Conservation (phyloP, 2,329 filamentous ascomycete species). For the Sporothrix luriei region DNA sequence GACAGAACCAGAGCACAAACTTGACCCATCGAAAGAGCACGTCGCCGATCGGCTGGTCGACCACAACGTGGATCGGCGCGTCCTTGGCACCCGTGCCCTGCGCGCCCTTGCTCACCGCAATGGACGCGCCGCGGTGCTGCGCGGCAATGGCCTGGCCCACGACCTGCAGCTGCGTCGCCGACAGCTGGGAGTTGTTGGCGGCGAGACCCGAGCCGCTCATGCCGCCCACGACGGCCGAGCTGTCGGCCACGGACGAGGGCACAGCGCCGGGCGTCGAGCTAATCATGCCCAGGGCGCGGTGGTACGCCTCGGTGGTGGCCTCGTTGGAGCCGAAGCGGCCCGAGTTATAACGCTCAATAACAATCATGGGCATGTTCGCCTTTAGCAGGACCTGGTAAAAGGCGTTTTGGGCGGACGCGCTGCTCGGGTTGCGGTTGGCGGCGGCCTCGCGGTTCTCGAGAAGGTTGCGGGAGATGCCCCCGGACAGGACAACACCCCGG, state of each 20-base stretch:
- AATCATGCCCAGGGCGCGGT: conserved; percentile 65
- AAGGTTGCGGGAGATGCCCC: conserved; percentile 61
- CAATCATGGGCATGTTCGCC: conserved; percentile 90
- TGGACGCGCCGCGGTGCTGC: conserved; percentile 66
- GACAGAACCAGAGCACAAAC: conserved; percentile 75
- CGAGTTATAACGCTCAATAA: conserved; percentile 86
- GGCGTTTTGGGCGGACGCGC: conserved; percentile 83
- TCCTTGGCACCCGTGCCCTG: conserved; percentile 71
- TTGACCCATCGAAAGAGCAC: conserved; percentile 89
- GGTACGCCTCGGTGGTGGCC: conserved; percentile 76
- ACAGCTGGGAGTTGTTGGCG: conserved; percentile 43
- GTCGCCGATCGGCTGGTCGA: conserved; percentile 82
- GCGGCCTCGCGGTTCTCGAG: conserved; percentile 86
- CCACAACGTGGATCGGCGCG: conserved; percentile 90
- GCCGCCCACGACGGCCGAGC: conserved; percentile 27
- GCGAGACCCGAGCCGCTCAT: conserved; percentile 37
- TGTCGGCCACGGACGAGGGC: conserved; percentile 15
- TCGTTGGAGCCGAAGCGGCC: conserved; percentile 81
- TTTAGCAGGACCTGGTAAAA: conserved; percentile 91
- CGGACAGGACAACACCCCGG: conserved; percentile 38
- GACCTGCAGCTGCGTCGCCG: conserved; percentile 70
- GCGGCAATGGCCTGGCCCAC: conserved; percentile 81
- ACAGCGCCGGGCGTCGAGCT: conserved; percentile 37
- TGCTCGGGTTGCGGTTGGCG: conserved; percentile 88
- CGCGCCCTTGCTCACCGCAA: conserved; percentile 55